These are phyloP conservation scores for Choanephora cucurbitarum DNA, from an alignment of 371 early-diverging fungal genomes.

Conservation along the genomic window DNA sequence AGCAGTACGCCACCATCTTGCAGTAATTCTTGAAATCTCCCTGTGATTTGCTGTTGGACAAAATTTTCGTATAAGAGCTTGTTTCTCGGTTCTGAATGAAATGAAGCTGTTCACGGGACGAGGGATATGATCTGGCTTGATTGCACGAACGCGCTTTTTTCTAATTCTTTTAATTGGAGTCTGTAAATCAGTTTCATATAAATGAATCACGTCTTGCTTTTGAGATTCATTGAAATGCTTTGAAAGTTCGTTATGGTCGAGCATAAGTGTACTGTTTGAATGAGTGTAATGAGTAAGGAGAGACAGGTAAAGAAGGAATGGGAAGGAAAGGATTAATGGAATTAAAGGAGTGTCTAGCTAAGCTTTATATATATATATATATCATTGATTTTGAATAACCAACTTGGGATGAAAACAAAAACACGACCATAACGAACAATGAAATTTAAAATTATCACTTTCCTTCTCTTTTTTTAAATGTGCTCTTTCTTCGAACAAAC, in stretches of 20 bases:
- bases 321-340: neutral
- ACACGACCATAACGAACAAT: too few relatives aligned
- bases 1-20: conserved; percentile 66
- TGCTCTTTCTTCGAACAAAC: too few relatives aligned
- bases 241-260: conserved; percentile 5
- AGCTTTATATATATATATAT: neutral
- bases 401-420: too few relatives aligned
- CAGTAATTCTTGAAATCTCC: conserved; percentile 66
- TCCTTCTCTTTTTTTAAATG: too few relatives aligned
- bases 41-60: conserved; percentile 69
- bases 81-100: conserved; percentile 65
- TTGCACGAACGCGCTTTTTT: conserved; percentile 23
- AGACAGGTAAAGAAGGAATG: conserved; percentile 5
- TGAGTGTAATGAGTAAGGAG: conserved; percentile 9
- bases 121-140: conserved; percentile 36
- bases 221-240: conserved; percentile 13
- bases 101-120: conserved; percentile 66
- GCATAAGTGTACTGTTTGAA: conserved; percentile 4
- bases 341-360: neutral
- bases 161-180: conserved; percentile 14
- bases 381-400: too few relatives aligned
- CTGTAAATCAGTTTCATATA: conserved; percentile 1
- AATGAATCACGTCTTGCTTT: conserved; percentile 13
- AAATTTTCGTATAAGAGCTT: conserved; percentile 55
- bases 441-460: too few relatives aligned